A percentile compares a stretch with the other conserved stretches of the same genome.
phyloP scores from a whole-genome alignment of 2,329 filamentous ascomycete species.

The Emericellopsis atlantica region DNA sequence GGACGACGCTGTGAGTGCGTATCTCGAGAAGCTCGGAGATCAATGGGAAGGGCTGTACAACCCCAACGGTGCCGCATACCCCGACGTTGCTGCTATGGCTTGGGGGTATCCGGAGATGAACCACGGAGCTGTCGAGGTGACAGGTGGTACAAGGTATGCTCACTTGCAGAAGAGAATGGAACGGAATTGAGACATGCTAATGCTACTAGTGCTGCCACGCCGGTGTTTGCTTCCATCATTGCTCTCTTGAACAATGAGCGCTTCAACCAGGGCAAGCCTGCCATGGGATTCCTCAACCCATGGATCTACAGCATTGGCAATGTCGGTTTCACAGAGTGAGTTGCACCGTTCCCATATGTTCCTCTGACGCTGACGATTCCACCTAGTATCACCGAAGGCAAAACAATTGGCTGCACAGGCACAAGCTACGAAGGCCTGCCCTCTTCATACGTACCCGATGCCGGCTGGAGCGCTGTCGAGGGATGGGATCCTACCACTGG shows the following conservation, averaged over 20 bases:
- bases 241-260: slow-evolving; percentile 52
- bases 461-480: slow-evolving; percentile 13
- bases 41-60: slow-evolving; percentile 36
- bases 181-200: no score
- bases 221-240: slow-evolving; percentile 50
- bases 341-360: not conserved
- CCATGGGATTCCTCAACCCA: slow-evolving; percentile 49
- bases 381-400: slow-evolving; percentile 20
- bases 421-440: slow-evolving; percentile 10
- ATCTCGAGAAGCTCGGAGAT: slow-evolving; percentile 26
- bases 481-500: slow-evolving; percentile 28
- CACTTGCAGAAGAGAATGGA: not conserved
- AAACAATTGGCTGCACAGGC: slow-evolving; percentile 17
- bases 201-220: slow-evolving; percentile 37
- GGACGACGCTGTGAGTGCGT: slow-evolving; percentile 21
- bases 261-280: slow-evolving; percentile 35
- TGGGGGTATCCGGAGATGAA: slow-evolving; percentile 18
- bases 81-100: slow-evolving; percentile 47
- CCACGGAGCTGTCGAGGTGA: slow-evolving; percentile 9
- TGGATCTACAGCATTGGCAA: slow-evolving; percentile 35
- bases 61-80: slow-evolving; percentile 40
- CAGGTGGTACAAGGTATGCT: slow-evolving; percentile 19
- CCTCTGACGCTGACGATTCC: slow-evolving; percentile 1
- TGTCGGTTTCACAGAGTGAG: slow-evolving; percentile 21
- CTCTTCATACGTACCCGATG: slow-evolving; percentile 12